Conservation (phyloP, 2,329 filamentous ascomycete species). For the Lachnellula willkommii region DNA sequence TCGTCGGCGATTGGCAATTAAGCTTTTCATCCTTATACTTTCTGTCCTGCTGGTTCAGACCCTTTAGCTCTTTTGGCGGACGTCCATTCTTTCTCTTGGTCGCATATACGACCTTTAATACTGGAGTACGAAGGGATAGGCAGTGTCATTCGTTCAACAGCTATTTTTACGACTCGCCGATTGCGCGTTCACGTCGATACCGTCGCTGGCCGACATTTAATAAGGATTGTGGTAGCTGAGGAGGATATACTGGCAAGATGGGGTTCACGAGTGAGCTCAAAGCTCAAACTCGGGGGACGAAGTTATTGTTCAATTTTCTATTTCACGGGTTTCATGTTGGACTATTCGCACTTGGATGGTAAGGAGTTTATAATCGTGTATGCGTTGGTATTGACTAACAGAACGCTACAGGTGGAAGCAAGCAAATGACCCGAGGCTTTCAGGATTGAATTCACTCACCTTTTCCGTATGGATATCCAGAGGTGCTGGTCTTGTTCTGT, state of each 20-base stretch:
- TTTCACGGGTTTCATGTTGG: constrained; percentile 76
- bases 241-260: constrained; percentile 22
- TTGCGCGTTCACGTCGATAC: constrained; percentile 22
- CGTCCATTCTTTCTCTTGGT: constrained; percentile 32
- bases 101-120: constrained; percentile 27
- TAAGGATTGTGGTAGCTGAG: constrained; percentile 19
- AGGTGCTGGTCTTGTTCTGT: constrained; percentile 82
- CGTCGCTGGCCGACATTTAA: constrained; percentile 55
- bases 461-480: constrained; percentile 96
- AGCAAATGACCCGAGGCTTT: constrained; percentile 59
- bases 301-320: constrained; percentile 72
- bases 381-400: constrained; percentile 3
- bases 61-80: constrained; percentile 40
- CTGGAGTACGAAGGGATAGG: constrained; percentile 17
- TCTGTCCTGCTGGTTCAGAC: constrained; percentile 57
- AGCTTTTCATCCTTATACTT: constrained; percentile 36
- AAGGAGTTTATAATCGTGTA: constrained; percentile 32
- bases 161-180: constrained; percentile 26
- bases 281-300: constrained; percentile 64
- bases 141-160: constrained; percentile 25
- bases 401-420: constrained; percentile 68
- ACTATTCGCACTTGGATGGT: constrained; percentile 85
- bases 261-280: constrained; percentile 34
- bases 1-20: constrained; percentile 41
- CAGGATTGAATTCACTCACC: constrained; percentile 70